These are phyloP conservation scores for Rhodotorula taiwanensis DNA, from an alignment of 768 basidiomycete species.

Conservation along the genomic window DNA sequence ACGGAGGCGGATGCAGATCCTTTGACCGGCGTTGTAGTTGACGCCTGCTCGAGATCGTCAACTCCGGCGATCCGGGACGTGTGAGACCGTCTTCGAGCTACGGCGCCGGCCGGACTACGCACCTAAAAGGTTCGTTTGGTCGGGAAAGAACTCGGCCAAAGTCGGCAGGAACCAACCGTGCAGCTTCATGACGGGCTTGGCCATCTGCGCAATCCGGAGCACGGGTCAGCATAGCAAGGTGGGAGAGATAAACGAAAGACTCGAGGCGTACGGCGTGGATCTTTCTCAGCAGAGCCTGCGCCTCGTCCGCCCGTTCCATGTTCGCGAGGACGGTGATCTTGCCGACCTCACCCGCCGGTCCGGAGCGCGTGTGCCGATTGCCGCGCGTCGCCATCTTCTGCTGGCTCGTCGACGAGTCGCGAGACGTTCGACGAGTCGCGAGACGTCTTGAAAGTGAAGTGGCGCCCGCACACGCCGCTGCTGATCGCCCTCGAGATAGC, in stretches of 20 bases:
- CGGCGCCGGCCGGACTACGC: slow-evolving; percentile 38
- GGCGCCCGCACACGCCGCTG: no score
- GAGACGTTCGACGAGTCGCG: no score
- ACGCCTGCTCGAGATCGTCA: slow-evolving; percentile 1
- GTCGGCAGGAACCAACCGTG: slow-evolving; percentile 59
- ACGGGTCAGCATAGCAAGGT: no score
- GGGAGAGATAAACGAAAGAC: no score
- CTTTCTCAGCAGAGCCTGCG: slow-evolving; percentile 60
- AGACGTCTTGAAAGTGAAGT: no score
- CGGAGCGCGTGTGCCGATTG: neutral
- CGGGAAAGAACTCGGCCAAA: slow-evolving; percentile 71
- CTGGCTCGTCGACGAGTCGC: no score
- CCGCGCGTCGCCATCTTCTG: neutral
- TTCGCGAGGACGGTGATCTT: slow-evolving; percentile 60
- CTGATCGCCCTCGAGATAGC: no score
- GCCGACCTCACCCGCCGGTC: slow-evolving; percentile 15
- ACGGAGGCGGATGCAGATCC: slow-evolving; percentile 75
- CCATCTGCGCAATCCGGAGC: no score
- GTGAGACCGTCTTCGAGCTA: neutral
- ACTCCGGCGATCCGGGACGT: neutral
- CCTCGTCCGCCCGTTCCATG: slow-evolving; percentile 60
- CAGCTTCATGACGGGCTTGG: slow-evolving; percentile 90
- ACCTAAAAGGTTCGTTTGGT: slow-evolving; percentile 66
- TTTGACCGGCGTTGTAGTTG: slow-evolving; percentile 63
- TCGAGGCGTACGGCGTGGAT: no score